A percentile compares a stretch with the other conserved stretches of the same genome.
phyloP scores from a whole-genome alignment of 805 yeast genomes.

The Lachancea waltii region DNA sequence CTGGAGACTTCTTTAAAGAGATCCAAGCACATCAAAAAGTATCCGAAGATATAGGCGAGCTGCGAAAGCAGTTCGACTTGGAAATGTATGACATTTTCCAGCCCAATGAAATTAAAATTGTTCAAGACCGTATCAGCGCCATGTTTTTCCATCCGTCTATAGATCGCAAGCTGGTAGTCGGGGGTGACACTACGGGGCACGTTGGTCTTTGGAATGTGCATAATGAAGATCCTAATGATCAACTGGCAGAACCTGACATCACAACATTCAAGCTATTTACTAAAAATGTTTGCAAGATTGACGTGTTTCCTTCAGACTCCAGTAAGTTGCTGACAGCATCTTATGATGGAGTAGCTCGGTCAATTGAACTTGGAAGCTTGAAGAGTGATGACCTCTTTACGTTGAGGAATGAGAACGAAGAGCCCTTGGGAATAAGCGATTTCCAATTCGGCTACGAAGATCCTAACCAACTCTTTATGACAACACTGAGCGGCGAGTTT shows the following conservation, averaged over 20 bases:
- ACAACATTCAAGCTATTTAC: conserved; percentile 70
- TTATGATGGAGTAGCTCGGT: conserved; percentile 83
- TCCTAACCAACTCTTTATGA: conserved; percentile 54
- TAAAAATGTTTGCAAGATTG: conserved; percentile 59
- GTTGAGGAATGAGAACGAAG: conserved; percentile 46
- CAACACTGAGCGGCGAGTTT: conserved; percentile 78
- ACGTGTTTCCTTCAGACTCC: conserved; percentile 44
- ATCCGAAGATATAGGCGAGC: conserved; percentile 37
- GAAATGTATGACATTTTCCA: conserved; percentile 49
- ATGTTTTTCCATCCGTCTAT: conserved; percentile 70
- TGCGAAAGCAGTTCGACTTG: conserved; percentile 50
- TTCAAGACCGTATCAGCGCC: conserved; percentile 63
- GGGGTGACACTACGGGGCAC: conserved; percentile 86
- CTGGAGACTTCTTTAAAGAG: conserved; percentile 65
- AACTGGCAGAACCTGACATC: conserved; percentile 43
- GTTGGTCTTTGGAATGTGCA: conserved; percentile 82
- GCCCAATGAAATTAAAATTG: conserved; percentile 65
- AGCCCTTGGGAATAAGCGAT: conserved; percentile 68
- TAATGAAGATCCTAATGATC: conserved; percentile 32
- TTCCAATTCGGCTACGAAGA: conserved; percentile 46
- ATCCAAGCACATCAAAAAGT: conserved; percentile 35
- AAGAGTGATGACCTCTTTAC: conserved; percentile 57
- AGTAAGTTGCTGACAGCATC: conserved; percentile 61
- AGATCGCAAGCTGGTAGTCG: conserved; percentile 58
- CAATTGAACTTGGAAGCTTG: conserved; percentile 57